Percentiles rank a stretch among this genome's conserved stretches.
Conservation (phyloP, 2,329 filamentous ascomycete species). For the Diaporthe helianthi region DNA sequence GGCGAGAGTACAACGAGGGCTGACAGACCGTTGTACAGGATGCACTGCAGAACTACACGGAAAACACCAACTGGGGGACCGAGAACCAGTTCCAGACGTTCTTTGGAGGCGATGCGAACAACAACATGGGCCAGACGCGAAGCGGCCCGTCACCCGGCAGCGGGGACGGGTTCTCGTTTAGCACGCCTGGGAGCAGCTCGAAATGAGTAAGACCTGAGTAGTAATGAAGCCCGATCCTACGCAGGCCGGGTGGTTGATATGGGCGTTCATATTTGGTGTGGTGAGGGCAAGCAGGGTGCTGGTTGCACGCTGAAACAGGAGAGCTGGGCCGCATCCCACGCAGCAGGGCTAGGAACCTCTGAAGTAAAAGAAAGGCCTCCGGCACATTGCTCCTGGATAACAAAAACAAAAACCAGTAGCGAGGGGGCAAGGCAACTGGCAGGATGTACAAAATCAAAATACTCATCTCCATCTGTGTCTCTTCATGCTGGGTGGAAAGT, state of each 20-base stretch:
- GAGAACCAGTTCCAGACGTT: constrained; percentile 63
- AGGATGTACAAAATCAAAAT: constrained; percentile 28
- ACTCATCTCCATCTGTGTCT: constrained; percentile 22
- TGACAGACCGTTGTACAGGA: constrained; percentile 46
- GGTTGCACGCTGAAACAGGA: background rate
- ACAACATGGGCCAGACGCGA: background rate
- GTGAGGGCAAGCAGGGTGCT: background rate
- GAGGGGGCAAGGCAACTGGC: background rate
- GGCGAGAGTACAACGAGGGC: constrained; percentile 39
- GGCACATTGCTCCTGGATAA: background rate
- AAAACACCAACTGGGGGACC: constrained; percentile 59
- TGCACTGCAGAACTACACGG: constrained; percentile 64
- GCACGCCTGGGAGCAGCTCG: constrained; percentile 31
- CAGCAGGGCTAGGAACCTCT: background rate
- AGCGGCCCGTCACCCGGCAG: constrained; percentile 31
- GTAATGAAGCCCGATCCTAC: background rate
- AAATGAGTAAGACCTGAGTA: constrained; percentile 1
- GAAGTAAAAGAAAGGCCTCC: too few relatives aligned
- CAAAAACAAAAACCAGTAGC: background rate
- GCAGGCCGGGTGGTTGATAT: background rate
- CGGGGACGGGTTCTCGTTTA: constrained; percentile 33
- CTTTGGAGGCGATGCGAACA: constrained; percentile 40
- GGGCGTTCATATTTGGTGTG: background rate
- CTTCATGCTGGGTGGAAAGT: background rate
- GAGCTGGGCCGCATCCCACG: background rate